phyloP scores from a whole-genome alignment of 2,329 filamentous ascomycete species.

The Sporothrix euskadiensis region DNA sequence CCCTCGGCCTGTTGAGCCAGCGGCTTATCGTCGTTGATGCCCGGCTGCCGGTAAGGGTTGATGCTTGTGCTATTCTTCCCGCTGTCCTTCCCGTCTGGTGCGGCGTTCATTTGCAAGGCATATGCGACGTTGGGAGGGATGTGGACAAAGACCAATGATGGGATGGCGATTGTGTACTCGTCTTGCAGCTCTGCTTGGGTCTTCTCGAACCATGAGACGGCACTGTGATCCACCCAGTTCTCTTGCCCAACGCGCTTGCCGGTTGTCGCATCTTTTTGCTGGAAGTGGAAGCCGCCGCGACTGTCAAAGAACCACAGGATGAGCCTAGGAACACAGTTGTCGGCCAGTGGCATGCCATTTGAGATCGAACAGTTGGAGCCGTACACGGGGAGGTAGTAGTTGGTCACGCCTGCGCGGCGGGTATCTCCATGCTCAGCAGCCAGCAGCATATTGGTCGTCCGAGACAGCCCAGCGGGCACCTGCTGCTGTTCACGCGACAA shows the following conservation, averaged over 20 bases:
- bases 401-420: conserved; percentile 35
- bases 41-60: conserved; percentile 38
- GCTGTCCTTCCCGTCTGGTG: conserved; percentile 20
- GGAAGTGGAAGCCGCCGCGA: conserved; percentile 50
- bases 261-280: conserved; percentile 31
- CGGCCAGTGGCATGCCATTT: conserved; percentile 1
- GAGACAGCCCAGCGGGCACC: conserved; percentile 35
- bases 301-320: conserved; percentile 65
- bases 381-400: conserved; percentile 41
- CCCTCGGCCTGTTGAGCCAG: conserved; percentile 40
- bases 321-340: conserved; percentile 35
- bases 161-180: conserved; percentile 40
- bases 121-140: conserved; percentile 45
- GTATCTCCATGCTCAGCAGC: background rate
- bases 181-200: conserved; percentile 40
- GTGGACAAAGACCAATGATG: conserved; percentile 53
- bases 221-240: conserved; percentile 49
- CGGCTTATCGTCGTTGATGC: conserved; percentile 40
- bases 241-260: conserved; percentile 34
- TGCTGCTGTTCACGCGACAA: conserved; percentile 35
- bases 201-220: conserved; percentile 48
- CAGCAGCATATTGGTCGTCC: conserved; percentile 33
- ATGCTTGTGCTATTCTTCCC: conserved; percentile 25
- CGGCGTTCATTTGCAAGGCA: conserved; percentile 35
- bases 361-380: conserved; percentile 28